These are phyloP conservation scores for Verticillium zaregamsianum DNA, from an alignment of 2,329 filamentous ascomycete species.

Conservation along the genomic window DNA sequence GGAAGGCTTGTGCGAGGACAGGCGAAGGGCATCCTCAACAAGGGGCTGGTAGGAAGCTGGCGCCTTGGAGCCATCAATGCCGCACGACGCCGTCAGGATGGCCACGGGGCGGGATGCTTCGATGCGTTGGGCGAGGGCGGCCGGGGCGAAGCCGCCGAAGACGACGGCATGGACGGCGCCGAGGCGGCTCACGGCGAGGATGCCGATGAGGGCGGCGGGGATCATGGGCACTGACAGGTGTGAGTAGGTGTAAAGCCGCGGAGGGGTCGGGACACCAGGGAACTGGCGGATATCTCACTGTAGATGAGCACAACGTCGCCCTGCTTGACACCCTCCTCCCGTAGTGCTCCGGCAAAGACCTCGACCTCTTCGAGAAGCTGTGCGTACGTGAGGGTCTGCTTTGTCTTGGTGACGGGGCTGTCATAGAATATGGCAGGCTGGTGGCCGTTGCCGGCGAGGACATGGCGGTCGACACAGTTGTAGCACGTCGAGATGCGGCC, in stretches of 20 bases:
- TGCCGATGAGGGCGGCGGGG: constrained; percentile 79
- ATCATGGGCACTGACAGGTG: constrained; percentile 79
- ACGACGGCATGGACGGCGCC: constrained; percentile 90
- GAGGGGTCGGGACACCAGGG: background rate
- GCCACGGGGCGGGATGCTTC: constrained; percentile 72
- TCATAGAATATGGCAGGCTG: constrained; percentile 80
- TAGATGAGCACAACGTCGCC: constrained; percentile 90
- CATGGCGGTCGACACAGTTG: constrained; percentile 88
- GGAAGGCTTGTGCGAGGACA: constrained; percentile 66
- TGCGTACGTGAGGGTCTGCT: constrained; percentile 70
- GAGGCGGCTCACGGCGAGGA: constrained; percentile 74
- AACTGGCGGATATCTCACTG: constrained; percentile 47
- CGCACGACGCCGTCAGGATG: constrained; percentile 86
- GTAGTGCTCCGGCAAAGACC: constrained; percentile 73
- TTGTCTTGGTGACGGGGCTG: constrained; percentile 73
- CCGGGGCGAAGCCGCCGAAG: constrained; percentile 84
- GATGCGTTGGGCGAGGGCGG: constrained; percentile 81
- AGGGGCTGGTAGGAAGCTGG: constrained; percentile 74
- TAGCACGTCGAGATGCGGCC: constrained; percentile 89
- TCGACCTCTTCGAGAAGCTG: constrained; percentile 77
- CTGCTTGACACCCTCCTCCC: constrained; percentile 75
- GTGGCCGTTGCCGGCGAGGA: constrained; percentile 71
- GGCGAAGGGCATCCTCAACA: constrained; percentile 66
- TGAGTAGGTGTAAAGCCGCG: background rate
- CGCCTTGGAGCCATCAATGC: constrained; percentile 81